Conservation (phyloP, 2,329 filamentous ascomycete species). For the Fusarium subglutinans region DNA sequence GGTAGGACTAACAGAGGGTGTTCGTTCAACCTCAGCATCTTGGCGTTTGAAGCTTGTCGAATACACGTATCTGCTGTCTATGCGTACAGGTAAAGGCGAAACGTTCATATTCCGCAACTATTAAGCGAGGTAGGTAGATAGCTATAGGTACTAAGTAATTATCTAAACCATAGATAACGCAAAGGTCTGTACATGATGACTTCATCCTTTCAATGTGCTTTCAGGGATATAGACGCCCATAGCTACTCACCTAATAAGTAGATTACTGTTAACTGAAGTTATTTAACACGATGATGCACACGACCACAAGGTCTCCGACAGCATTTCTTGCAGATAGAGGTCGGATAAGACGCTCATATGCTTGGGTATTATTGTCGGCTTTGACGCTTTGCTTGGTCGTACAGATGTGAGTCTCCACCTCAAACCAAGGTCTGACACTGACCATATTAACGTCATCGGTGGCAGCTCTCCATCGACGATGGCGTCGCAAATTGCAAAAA, state of each 20-base stretch:
- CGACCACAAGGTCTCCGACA: background rate
- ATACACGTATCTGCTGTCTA: background rate
- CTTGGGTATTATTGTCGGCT: conserved; percentile 6
- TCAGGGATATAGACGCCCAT: background rate
- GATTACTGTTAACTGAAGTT: background rate
- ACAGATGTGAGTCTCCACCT: conserved; percentile 13
- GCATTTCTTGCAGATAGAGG: background rate
- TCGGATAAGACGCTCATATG: background rate
- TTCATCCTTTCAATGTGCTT: background rate
- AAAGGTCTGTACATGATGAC: background rate
- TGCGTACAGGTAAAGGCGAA: background rate
- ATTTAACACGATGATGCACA: background rate
- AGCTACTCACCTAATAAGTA: background rate
- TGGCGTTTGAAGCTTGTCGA: background rate
- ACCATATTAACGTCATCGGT: conserved; percentile 30
- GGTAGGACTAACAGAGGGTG: background rate
- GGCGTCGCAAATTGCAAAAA: conserved; percentile 28
- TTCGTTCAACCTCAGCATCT: background rate
- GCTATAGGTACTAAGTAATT: background rate
- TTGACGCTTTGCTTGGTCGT: background rate
- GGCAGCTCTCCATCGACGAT: conserved; percentile 26
- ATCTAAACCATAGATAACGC: background rate
- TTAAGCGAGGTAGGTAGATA: background rate
- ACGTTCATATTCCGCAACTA: too few species aligned
- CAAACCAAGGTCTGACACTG: conserved; percentile 20